These are phyloP conservation scores for Arachis hypogaea DNA, from an alignment of 306 rosid genomes.

Conservation along the genomic window DNA sequence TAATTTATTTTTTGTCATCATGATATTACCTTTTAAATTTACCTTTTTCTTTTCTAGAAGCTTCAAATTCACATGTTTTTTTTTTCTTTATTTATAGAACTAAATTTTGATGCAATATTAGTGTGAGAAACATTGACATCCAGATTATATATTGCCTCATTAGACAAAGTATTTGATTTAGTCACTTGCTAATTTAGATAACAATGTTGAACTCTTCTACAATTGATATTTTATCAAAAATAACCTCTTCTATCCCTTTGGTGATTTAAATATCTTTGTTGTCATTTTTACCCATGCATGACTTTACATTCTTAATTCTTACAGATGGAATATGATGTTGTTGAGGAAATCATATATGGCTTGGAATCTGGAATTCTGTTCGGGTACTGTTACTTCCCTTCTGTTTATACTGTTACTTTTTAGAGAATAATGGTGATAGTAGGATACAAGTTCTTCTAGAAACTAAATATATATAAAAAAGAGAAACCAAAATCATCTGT, in stretches of 20 bases:
- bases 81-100: no score
- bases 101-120: no score
- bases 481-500: not conserved
- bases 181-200: no score
- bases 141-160: no score
- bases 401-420: not conserved
- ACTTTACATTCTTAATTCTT: slow-evolving; percentile 43
- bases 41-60: slow-evolving; percentile 5
- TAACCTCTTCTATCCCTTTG: not conserved
- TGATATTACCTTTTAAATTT: slow-evolving; percentile 35
- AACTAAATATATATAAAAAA: not conserved
- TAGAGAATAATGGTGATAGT: slow-evolving; percentile 6
- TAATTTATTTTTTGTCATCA: slow-evolving; percentile 44
- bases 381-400: slow-evolving; percentile 62
- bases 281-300: slow-evolving; percentile 2
- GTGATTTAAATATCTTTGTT: slow-evolving; percentile 14
- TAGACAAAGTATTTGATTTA: no score
- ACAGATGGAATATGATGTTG: slow-evolving; percentile 93
- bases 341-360: slow-evolving; percentile 92
- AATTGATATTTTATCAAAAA: no score
- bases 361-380: slow-evolving; percentile 97
- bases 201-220: no score
- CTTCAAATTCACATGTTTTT: no score
- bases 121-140: no score
- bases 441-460: not conserved